Conservation (phyloP, 176 grass and related monocot species). For the Coix lacrymajobi region DNA sequence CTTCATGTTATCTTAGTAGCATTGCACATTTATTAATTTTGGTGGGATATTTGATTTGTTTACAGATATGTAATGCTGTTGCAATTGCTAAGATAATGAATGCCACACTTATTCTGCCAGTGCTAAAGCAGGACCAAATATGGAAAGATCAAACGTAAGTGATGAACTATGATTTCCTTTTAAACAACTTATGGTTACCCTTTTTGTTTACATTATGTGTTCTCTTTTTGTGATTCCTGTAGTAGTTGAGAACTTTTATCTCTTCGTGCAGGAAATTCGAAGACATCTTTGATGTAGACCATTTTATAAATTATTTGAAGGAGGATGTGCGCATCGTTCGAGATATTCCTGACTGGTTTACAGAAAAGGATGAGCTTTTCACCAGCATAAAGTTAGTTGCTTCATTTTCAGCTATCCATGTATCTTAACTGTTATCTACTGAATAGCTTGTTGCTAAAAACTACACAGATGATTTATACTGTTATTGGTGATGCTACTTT, state of each 20-base stretch:
- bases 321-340: conserved; percentile 82
- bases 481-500: neutral
- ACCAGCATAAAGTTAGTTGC: conserved; percentile 85
- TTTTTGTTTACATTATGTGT: conserved; percentile 7
- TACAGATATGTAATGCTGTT: conserved; percentile 98
- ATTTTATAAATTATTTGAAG: conserved; percentile 99
- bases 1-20: neutral
- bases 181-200: neutral
- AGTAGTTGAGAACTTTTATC: conserved; percentile 17
- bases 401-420: conserved; percentile 11
- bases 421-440: neutral
- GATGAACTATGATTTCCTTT: neutral
- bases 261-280: conserved; percentile 84
- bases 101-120: conserved; percentile 88
- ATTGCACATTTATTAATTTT: neutral
- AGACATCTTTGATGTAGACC: conserved; percentile 97
- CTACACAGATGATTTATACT: neutral
- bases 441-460: neutral
- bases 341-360: conserved; percentile 98
- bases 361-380: conserved; percentile 92
- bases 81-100: conserved; percentile 98
- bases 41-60: conserved; percentile 4
- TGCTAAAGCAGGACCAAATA: conserved; percentile 99
- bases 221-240: neutral
- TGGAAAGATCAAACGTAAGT: conserved; percentile 99